Evolutionary conservation across 345 rosid species (phyloP).

Genomic region (Angophora floribunda): DNA sequence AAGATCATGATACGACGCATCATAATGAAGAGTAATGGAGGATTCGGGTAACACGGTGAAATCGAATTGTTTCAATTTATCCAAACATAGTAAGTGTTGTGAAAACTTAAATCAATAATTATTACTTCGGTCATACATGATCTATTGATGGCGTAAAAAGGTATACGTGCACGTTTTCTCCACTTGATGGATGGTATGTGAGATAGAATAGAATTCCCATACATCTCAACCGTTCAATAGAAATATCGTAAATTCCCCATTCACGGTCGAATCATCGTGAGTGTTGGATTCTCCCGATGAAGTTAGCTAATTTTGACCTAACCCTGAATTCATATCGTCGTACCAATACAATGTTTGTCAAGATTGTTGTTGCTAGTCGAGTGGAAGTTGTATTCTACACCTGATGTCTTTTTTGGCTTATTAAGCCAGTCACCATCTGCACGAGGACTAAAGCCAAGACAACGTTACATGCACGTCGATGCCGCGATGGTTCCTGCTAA

Average conservation of each 20-base stretch:
- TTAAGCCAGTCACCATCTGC: background rate
- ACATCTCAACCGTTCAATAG: background rate
- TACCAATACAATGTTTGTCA: background rate
- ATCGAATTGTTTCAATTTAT: background rate
- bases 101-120: background rate
- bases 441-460: background rate
- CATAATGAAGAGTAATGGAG: background rate
- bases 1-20: background rate
- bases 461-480: background rate
- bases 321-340: background rate
- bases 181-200: background rate
- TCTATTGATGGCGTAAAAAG: background rate
- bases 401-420: background rate
- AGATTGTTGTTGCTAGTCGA: background rate
- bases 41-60: background rate
- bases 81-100: background rate
- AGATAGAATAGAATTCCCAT: rapidly evolving
- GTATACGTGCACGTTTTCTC: background rate
- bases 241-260: background rate
- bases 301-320: background rate
- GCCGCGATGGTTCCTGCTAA: background rate
- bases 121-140: background rate
- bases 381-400: background rate
- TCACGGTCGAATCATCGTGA: background rate
- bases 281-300: background rate